These are phyloP conservation scores for Ceratocystis albifundus DNA, from an alignment of 2,329 filamentous ascomycete genomes.

Conservation along the genomic window DNA sequence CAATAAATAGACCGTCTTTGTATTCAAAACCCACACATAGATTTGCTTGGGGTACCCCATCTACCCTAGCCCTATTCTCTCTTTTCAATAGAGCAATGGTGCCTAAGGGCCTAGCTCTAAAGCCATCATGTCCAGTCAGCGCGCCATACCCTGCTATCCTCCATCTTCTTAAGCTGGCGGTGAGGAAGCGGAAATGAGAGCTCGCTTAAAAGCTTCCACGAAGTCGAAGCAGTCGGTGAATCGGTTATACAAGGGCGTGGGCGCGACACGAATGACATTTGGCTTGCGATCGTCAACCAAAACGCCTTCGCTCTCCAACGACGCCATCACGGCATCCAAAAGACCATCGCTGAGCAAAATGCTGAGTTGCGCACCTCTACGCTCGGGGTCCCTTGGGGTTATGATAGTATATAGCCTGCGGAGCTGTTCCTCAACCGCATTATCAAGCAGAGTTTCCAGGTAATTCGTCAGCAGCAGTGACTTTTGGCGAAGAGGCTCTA, in stretches of 20 bases:
- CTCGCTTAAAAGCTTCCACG: constrained; percentile 27
- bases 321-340: constrained; percentile 51
- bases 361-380: constrained; percentile 68
- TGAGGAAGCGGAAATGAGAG: constrained; percentile 22
- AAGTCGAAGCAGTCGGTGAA: constrained; percentile 47
- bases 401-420: constrained; percentile 43
- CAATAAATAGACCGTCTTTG: no score
- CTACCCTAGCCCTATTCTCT: no score
- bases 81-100: no score
- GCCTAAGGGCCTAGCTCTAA: background rate
- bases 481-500: constrained; percentile 53
- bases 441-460: constrained; percentile 50
- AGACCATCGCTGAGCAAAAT: constrained; percentile 46
- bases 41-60: no score
- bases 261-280: constrained; percentile 67
- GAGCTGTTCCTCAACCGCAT: constrained; percentile 27
- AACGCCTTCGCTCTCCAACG: constrained; percentile 53
- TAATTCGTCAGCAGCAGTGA: constrained; percentile 59
- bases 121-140: background rate
- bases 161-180: background rate
- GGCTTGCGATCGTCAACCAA: constrained; percentile 72
- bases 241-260: constrained; percentile 68
- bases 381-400: constrained; percentile 50
- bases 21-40: no score
- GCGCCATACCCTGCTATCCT: background rate